Base-by-base conservation (phyloP, 495 filamentous ascomycete species). In the Elaphomyces granulatus region DNA sequence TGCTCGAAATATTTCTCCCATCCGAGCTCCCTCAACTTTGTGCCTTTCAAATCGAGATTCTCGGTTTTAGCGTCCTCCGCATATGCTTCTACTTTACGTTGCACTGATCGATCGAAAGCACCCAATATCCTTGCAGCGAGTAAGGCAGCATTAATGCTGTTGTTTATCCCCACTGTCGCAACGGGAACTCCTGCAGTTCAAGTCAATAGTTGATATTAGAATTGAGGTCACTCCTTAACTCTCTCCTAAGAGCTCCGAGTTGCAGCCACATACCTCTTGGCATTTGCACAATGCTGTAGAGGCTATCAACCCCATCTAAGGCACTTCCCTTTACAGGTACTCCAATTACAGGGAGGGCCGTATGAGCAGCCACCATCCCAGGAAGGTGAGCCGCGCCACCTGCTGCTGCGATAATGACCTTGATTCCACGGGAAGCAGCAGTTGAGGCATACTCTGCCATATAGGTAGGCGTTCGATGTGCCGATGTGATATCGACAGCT, bases 251-350 rank as follows among this genome's bases (percentile, higher is more conserved):
- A 30, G 40, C 34, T 15, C 16, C 16, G 35, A 37, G 19, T n/a
- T n/a, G n/a, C n/a, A 40, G 9, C 39, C 35, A 52, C 46, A 44
- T 55, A 76, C 72, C 55, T 61, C 75, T 54, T 32, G 88, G 90
- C 92, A 98, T 94, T 59, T 94, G 87, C 8, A 87, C 81, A 51
- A 94, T 94, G 46, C 80, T 87, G 48, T 83, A 71, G 48, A 96
- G 56, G 52, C 82, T 88, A 54, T 98, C 92, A 41, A 88, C 70
- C 21, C 92, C 88, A 56, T 94, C 90, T 31, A 93, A 59, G 6
- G 78, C 73, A 44, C 77, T 88, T 2, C 81, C 85, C 62, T 83
- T 90, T 15, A 98, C 79, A 0, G 92, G 90, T 1, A 95, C 75
- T 10, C 92, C 90, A 41, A 96, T 88, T 10, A 95, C 88, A 0